Conservation (phyloP, 2,329 filamentous ascomycete species). For the Balansia obtecta region DNA sequence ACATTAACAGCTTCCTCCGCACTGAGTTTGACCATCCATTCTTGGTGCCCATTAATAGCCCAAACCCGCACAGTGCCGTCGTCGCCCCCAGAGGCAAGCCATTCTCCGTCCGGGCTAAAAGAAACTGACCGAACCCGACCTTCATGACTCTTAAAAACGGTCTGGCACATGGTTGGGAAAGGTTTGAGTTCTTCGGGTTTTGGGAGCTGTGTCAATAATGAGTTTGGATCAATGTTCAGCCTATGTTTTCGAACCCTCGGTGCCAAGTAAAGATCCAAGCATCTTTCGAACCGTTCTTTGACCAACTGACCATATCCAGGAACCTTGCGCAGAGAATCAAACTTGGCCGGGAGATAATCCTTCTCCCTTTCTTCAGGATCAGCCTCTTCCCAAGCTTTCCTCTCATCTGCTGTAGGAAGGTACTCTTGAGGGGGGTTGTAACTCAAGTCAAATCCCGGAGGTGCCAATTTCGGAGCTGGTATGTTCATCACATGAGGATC, state of each 20-base stretch:
- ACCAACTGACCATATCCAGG: constrained; percentile 83
- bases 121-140: constrained; percentile 76
- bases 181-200: constrained; percentile 87
- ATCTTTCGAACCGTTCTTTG: constrained; percentile 93
- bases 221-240: constrained; percentile 92
- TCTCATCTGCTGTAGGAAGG: constrained; percentile 75
- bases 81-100: constrained; percentile 83
- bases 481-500: constrained; percentile 88
- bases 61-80: constrained; percentile 88
- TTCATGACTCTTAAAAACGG: constrained; percentile 77
- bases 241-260: constrained; percentile 85
- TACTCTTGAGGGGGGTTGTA: constrained; percentile 96
- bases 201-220: constrained; percentile 82
- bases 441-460: constrained; percentile 87
- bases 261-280: constrained; percentile 87
- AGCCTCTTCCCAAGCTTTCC: constrained; percentile 67
- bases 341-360: constrained; percentile 74
- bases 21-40: constrained; percentile 73
- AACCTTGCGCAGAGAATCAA: constrained; percentile 76
- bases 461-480: constrained; percentile 82
- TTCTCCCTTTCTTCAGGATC: constrained; percentile 87
- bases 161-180: constrained; percentile 83
- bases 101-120: constrained; percentile 75
- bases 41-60: constrained; percentile 79
- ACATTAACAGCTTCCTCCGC: constrained; percentile 70